Evolutionary conservation across 108 stramenopile species (phyloP).

Genomic region (Pelagomonas calceolata): DNA sequence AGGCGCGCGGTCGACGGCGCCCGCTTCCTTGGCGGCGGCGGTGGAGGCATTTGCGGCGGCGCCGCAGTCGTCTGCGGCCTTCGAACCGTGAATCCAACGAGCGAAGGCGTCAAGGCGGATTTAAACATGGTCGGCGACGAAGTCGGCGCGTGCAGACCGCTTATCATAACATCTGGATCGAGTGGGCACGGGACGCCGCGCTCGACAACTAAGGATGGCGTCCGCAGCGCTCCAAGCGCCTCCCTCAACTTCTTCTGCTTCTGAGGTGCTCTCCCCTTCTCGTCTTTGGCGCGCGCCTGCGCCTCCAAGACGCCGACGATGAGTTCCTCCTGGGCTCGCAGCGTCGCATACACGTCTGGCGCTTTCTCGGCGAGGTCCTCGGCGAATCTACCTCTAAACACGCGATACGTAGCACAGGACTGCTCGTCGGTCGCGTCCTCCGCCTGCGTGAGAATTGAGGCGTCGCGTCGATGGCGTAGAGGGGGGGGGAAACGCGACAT

Average conservation of each 20-base stretch:
- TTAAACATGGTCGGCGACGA: slow-evolving; percentile 71
- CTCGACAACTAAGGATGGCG: slow-evolving; percentile 7
- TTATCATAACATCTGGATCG: slow-evolving; percentile 67
- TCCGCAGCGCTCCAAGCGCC: slow-evolving; percentile 34
- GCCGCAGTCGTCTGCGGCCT: too few relatives aligned
- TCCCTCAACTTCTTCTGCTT: slow-evolving; percentile 70
- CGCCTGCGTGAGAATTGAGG: too few relatives aligned
- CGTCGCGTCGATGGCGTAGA: too few relatives aligned
- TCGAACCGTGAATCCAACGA: slow-evolving; percentile 54
- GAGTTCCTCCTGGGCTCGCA: slow-evolving; percentile 63
- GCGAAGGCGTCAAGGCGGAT: slow-evolving; percentile 87
- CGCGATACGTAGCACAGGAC: not conserved
- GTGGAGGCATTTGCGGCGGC: too few relatives aligned
- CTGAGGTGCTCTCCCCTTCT: slow-evolving; percentile 66
- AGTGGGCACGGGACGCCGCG: slow-evolving; percentile 75
- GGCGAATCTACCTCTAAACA: not conserved
- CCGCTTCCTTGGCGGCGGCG: too few relatives aligned
- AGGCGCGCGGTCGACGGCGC: too few relatives aligned
- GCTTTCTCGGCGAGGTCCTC: not conserved
- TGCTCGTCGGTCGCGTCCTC: not conserved
- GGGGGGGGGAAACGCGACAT: too few relatives aligned
- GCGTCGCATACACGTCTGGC: not conserved
- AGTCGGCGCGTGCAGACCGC: slow-evolving; percentile 40
- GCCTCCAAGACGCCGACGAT: slow-evolving; percentile 67
- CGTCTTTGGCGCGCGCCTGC: slow-evolving; percentile 49